A percentile compares a stretch with the other conserved stretches of the same genome.
Evolutionary conservation across 129 eudicot species (phyloP).

Genomic region (Cynara cardunculus): DNA sequence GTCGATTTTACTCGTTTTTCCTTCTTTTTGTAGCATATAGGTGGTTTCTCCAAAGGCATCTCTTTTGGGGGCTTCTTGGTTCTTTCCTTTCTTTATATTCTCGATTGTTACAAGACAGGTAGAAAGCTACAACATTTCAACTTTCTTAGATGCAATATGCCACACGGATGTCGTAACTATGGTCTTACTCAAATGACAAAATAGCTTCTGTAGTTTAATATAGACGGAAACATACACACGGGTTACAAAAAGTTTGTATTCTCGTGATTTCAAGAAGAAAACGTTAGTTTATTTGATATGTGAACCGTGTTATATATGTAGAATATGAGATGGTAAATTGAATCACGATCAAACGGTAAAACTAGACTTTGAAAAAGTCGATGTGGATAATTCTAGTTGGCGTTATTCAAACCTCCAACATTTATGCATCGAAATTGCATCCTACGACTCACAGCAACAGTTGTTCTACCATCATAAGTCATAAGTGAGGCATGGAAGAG

Average conservation of each 20-base stretch:
- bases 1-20: conserved; percentile 4
- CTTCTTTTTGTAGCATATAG: background rate
- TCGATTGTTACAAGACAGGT: conserved; percentile 1
- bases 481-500: background rate
- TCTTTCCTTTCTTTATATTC: conserved; percentile 19
- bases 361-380: background rate
- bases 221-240: background rate
- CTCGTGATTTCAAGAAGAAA: background rate
- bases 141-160: background rate
- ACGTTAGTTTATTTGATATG: background rate
- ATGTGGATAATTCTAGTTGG: background rate
- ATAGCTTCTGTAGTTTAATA: background rate
- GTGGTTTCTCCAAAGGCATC: conserved; percentile 27
- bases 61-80: conserved; percentile 14
- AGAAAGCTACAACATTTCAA: conserved; percentile 6
- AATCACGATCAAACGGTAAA: background rate
- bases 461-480: background rate
- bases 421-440: background rate
- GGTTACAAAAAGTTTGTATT: background rate
- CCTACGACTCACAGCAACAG: background rate
- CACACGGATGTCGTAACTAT: background rate
- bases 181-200: background rate
- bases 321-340: background rate
- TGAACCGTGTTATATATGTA: background rate
- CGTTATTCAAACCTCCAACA: background rate